These are phyloP conservation scores for Erythrophleum fordii DNA, from an alignment of 306 rosid genomes.

Conservation along the genomic window DNA sequence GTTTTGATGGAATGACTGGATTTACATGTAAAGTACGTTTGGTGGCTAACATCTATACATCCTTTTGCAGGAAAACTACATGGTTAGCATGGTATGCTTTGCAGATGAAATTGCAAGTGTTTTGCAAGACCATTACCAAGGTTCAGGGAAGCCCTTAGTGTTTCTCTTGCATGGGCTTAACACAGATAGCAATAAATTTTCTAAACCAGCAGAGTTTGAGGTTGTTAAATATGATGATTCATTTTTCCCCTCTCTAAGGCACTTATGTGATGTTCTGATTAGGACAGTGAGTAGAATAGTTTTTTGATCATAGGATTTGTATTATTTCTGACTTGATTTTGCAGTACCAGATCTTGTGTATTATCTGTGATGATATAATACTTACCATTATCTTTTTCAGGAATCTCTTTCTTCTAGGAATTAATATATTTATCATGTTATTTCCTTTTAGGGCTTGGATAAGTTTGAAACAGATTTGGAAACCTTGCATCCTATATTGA, in stretches of 20 bases:
- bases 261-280: slow-evolving; percentile 19
- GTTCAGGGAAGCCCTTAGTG: slow-evolving; percentile 62
- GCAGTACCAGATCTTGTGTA: not conserved
- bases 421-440: slow-evolving; percentile 27
- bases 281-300: slow-evolving; percentile 4
- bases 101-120: slow-evolving; percentile 61
- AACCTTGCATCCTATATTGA: slow-evolving; percentile 82
- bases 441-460: slow-evolving; percentile 62
- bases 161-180: slow-evolving; percentile 85
- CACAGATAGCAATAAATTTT: slow-evolving; percentile 73
- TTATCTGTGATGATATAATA: not conserved
- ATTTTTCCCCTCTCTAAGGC: not conserved
- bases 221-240: slow-evolving; percentile 44
- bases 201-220: slow-evolving; percentile 82
- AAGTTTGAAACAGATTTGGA: slow-evolving; percentile 69
- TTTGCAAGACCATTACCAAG: slow-evolving; percentile 58
- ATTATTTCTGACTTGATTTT: slow-evolving; percentile 13
- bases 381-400: slow-evolving; percentile 12
- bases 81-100: slow-evolving; percentile 53
- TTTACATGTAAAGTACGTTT: slow-evolving; percentile 1
- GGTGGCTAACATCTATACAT: slow-evolving; percentile 35
- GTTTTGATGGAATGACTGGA: not conserved
- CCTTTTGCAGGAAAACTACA: slow-evolving; percentile 72
- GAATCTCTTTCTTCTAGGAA: slow-evolving; percentile 2
- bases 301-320: not conserved